phyloP scores from a whole-genome alignment of 2,329 filamentous ascomycete species.

The Cephalotrichum gorgonifer region DNA sequence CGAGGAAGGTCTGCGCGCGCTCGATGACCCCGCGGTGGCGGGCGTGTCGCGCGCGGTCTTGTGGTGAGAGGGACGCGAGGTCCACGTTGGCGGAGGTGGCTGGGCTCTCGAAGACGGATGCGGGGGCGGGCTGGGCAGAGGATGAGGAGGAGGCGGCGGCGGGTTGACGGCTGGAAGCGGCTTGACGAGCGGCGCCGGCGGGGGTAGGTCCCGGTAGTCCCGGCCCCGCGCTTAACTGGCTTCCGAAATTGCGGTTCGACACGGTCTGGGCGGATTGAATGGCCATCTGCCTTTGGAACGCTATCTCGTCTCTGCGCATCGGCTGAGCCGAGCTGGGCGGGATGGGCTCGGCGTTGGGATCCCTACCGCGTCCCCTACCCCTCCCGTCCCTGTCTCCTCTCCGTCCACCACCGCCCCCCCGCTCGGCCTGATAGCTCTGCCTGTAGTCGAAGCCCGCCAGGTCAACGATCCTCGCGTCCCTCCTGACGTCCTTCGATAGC shows the following conservation, averaged over 20 bases:
- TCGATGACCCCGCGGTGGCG: conserved; percentile 80
- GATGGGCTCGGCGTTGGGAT: conserved; percentile 76
- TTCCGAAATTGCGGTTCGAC: conserved; percentile 72
- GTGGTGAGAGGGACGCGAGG: conserved; percentile 41
- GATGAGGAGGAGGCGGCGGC: conserved; percentile 11
- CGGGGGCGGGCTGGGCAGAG: conserved; percentile 11
- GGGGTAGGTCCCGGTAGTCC: conserved; percentile 13
- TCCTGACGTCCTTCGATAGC: conserved; percentile 70
- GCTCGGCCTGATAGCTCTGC: conserved; percentile 56
- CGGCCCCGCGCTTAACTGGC: conserved; percentile 52
- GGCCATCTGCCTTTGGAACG: conserved; percentile 84
- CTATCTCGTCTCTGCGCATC: conserved; percentile 74
- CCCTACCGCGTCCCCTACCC: conserved; percentile 56
- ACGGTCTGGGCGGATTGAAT: conserved; percentile 58
- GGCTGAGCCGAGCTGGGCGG: conserved; percentile 70
- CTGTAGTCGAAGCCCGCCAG: conserved; percentile 78
- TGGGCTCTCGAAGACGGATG: conserved; percentile 6
- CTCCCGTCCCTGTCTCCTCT: conserved; percentile 22
- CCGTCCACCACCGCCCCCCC: conserved; percentile 28
- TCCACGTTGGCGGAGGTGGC: conserved; percentile 10
- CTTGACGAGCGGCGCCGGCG: conserved; percentile 10
- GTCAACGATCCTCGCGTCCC: conserved; percentile 78
- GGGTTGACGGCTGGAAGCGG: conserved; percentile 3
- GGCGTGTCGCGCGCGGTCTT: conserved; percentile 70
- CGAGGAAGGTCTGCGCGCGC: conserved; percentile 70